These are phyloP conservation scores for Chaetomiaceae sp. DNA, from an alignment of 2,329 filamentous ascomycete genomes.

Conservation along the genomic window DNA sequence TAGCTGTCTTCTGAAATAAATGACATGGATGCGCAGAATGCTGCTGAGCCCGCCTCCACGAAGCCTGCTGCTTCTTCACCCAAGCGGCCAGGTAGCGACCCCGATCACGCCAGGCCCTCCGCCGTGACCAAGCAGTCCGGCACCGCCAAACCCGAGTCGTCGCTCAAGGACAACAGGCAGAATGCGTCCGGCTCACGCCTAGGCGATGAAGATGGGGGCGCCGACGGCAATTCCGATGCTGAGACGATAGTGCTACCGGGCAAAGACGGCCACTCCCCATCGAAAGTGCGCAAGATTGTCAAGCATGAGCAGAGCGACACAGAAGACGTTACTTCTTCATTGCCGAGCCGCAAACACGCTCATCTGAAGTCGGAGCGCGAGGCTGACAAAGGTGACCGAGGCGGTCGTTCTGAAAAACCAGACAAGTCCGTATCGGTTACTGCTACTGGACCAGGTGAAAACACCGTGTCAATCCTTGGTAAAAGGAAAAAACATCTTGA, in stretches of 20 bases:
- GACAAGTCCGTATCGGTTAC: constrained; percentile 23
- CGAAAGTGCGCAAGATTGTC: constrained; percentile 58
- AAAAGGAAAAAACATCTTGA: constrained; percentile 51
- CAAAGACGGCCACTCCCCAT: constrained; percentile 60
- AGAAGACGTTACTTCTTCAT: constrained; percentile 41
- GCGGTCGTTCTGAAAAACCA: constrained; percentile 29
- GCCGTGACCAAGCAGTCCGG: constrained; percentile 28
- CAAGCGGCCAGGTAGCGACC: constrained; percentile 40
- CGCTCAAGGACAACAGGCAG: constrained; percentile 31
- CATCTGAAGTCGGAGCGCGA: constrained; percentile 34
- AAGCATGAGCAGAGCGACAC: constrained; percentile 61
- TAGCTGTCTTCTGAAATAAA: constrained; percentile 50
- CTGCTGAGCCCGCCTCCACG: constrained; percentile 57
- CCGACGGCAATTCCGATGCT: constrained; percentile 64
- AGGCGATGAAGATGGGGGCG: constrained; percentile 40
- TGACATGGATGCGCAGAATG: constrained; percentile 67
- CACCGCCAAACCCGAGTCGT: constrained; percentile 26
- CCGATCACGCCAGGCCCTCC: constrained; percentile 33
- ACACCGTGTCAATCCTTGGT: constrained; percentile 32
- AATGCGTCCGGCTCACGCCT: constrained; percentile 31
- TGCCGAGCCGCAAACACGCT: constrained; percentile 34
- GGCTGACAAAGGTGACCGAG: constrained; percentile 26
- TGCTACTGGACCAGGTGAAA: constrained; percentile 34
- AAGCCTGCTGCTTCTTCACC: constrained; percentile 55
- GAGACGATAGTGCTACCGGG: constrained; percentile 67